These are phyloP conservation scores for Alternaria sp. DNA, from an alignment of 2,329 filamentous ascomycete genomes.

Conservation along the genomic window DNA sequence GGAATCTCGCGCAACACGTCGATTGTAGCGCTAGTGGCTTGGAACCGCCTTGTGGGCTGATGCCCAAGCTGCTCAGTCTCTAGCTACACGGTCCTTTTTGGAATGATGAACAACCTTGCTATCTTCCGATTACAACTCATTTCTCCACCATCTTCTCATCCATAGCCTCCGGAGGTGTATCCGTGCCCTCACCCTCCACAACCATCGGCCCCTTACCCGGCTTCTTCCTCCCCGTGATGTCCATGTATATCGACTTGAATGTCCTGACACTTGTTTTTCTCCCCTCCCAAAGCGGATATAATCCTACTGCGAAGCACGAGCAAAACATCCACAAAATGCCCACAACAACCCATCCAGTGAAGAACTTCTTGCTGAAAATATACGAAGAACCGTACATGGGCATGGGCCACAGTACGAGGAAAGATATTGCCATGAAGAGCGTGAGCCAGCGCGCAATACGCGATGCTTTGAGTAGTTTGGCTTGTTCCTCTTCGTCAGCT, in stretches of 20 bases:
- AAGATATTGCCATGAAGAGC: slow-evolving; percentile 68
- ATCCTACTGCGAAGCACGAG: slow-evolving; percentile 72
- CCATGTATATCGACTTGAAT: slow-evolving; percentile 65
- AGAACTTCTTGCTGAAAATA: slow-evolving; percentile 81
- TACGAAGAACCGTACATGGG: slow-evolving; percentile 86
- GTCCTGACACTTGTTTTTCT: slow-evolving; percentile 69
- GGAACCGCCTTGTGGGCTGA: slow-evolving; percentile 8
- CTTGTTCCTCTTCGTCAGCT: slow-evolving; percentile 53
- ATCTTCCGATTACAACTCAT: neutral
- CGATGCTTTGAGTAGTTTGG: slow-evolving; percentile 51
- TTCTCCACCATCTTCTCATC: slow-evolving; percentile 30
- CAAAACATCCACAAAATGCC: slow-evolving; percentile 79
- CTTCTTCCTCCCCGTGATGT: slow-evolving; percentile 56
- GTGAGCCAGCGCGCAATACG: slow-evolving; percentile 65
- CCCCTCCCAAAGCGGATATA: slow-evolving; percentile 84
- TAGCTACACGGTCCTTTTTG: no score
- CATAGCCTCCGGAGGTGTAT: slow-evolving; percentile 25
- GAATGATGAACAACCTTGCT: neutral
- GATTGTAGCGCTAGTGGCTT: slow-evolving; percentile 33
- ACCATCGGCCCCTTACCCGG: slow-evolving; percentile 13
- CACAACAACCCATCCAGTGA: slow-evolving; percentile 76
- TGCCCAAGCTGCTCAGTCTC: neutral
- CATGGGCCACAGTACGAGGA: slow-evolving; percentile 89
- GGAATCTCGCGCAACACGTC: slow-evolving; percentile 15
- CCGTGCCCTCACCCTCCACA: slow-evolving; percentile 25